Base-by-base conservation (phyloP, 805 yeast species). In the Candida morakotiae region DNA sequence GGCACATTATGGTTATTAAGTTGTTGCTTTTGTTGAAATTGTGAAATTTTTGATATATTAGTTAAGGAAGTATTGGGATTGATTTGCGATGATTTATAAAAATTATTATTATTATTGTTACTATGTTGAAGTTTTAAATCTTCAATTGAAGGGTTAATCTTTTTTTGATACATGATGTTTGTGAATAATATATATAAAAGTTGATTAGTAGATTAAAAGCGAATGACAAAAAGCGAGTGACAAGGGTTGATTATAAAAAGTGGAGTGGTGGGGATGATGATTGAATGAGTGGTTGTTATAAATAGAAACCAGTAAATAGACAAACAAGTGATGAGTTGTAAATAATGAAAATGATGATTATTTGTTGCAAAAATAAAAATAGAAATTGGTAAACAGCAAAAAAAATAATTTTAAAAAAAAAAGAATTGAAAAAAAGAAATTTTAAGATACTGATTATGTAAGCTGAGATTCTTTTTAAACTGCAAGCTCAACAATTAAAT, bases 51-150 rank as follows among this genome's bases (percentile, higher is more conserved):
- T 31, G 52, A 45, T 29, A 66, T 51, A 44, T 65, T 61, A 6
- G 69, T 50, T 9, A 56, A 46, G 8, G 71, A 65, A 28, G 41
- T 42, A 43, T 66, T 66, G 9, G 70, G 70, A 48, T 66, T 65
- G 22, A 63, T 20, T 29, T 41, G 45, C 2, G 45, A 41, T 10
- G 45, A 38, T 18, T 34, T 14, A 27, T 41, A 41, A 16, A 38
- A 28, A 8, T 9, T 8, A 10, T n/a, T 4, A 2, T 4, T 5
- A 6, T 11, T 4, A 5, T 16, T 6, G 3, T n/a, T 21, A 7
- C 5, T 3, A 19, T 18, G 20, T 18, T 18, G 24, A n/a, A 19
- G 15, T 28, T 28, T 34, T 22, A 34, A 21, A 28, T 34, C 38
- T 22, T 27, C 38, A 15, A 28, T 28, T 21, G 38, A 34, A 15